Percentiles rank a stretch among this genome's conserved stretches.
Evolutionary conservation across 2,329 filamentous ascomycete species (phyloP).

Genomic region (Epicoccum sorghinum): DNA sequence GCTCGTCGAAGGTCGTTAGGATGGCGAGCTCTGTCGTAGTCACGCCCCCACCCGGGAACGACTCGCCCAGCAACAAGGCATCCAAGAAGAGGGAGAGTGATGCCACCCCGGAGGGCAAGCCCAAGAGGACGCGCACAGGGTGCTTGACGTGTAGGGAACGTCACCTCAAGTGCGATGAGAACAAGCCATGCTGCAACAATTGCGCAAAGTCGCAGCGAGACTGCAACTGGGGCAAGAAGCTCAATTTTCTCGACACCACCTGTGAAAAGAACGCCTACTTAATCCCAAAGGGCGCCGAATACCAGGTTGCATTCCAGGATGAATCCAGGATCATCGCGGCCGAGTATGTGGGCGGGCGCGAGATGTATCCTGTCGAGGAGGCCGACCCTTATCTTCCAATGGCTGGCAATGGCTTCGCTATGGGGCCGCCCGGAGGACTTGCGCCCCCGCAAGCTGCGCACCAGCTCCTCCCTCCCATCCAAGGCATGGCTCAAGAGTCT

Average conservation of each 20-base stretch:
- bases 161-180: slow-evolving; percentile 91
- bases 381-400: slow-evolving; percentile 25
- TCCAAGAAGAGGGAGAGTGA: slow-evolving; percentile 31
- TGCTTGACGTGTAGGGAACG: slow-evolving; percentile 89
- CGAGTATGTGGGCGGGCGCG: slow-evolving; percentile 81
- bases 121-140: slow-evolving; percentile 87
- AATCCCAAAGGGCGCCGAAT: slow-evolving; percentile 57
- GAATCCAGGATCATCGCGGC: slow-evolving; percentile 90
- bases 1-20: slow-evolving; percentile 8
- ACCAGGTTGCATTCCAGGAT: slow-evolving; percentile 80
- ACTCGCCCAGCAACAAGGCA: slow-evolving; percentile 27
- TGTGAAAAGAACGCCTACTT: slow-evolving; percentile 69
- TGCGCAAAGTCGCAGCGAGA: slow-evolving; percentile 85
- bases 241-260: slow-evolving; percentile 91
- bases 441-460: slow-evolving; percentile 46
- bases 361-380: slow-evolving; percentile 69
- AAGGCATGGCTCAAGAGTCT: slow-evolving; percentile 55
- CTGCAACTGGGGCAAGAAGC: slow-evolving; percentile 82
- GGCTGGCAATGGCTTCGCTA: slow-evolving; percentile 37
- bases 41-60: slow-evolving; percentile 29
- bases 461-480: slow-evolving; percentile 59
- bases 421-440: slow-evolving; percentile 31
- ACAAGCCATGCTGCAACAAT: slow-evolving; percentile 70
- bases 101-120: slow-evolving; percentile 58
- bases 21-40: slow-evolving; percentile 29